phyloP scores from a whole-genome alignment of 306 rosid genomes.

The Rosa chinensis region DNA sequence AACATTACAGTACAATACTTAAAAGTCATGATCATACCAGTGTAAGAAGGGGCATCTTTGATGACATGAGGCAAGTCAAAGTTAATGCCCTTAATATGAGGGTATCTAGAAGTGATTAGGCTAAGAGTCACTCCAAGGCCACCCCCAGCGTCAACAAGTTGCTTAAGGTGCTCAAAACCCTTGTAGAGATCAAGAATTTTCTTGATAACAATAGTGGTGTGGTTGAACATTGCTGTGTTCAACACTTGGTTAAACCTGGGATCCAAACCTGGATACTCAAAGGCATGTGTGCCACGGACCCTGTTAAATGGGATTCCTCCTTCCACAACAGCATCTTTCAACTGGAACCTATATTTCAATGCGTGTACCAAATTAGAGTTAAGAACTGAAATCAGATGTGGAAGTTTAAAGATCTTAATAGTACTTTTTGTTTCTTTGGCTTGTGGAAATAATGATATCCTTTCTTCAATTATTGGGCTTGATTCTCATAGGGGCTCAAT shows the following conservation, averaged over 20 bases:
- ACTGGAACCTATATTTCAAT: constrained; percentile 30
- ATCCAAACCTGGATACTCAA: constrained; percentile 37
- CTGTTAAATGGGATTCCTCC: constrained; percentile 50
- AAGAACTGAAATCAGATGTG: neutral
- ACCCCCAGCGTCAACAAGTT: constrained; percentile 64
- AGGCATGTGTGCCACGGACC: constrained; percentile 37
- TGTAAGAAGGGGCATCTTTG: constrained; percentile 44
- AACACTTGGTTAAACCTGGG: constrained; percentile 40
- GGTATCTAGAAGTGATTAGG: constrained; percentile 51
- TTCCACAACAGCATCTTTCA: constrained; percentile 26
- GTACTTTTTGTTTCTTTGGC: no score
- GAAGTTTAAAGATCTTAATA: neutral
- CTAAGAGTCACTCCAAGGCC: constrained; percentile 48
- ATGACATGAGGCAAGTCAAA: constrained; percentile 50
- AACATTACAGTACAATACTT: neutral
- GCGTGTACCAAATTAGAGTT: neutral
- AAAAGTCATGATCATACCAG: constrained; percentile 24
- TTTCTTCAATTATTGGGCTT: no score
- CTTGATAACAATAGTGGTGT: constrained; percentile 33
- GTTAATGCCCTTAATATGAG: constrained; percentile 44
- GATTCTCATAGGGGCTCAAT: no score
- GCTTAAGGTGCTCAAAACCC: constrained; percentile 41
- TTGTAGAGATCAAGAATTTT: constrained; percentile 39
- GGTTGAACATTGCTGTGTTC: constrained; percentile 51
- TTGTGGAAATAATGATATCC: no score